phyloP scores from a whole-genome alignment of 495 filamentous ascomycete species.

The Xylaria venustula region DNA sequence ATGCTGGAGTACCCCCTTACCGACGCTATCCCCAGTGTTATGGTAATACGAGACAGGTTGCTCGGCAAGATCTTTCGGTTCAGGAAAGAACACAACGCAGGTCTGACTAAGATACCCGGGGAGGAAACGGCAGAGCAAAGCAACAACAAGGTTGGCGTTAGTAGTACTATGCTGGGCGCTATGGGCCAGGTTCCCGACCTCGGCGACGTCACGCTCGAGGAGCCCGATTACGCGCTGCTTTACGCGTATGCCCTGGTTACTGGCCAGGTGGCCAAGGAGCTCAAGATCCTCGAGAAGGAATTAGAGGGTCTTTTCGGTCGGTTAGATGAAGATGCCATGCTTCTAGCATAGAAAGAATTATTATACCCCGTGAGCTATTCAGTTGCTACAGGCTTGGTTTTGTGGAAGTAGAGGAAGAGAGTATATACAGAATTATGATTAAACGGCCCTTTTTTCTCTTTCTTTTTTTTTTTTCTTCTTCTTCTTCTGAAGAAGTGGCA shows the following conservation, averaged over 20 bases:
- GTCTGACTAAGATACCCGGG: constrained; percentile 11
- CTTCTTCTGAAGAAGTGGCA: too few species aligned
- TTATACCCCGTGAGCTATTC: neutral
- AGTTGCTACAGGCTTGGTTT: too few species aligned
- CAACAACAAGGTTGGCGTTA: constrained; percentile 11
- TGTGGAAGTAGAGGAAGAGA: too few species aligned
- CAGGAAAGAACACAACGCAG: constrained; percentile 62
- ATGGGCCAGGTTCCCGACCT: constrained; percentile 7
- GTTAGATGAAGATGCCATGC: constrained; percentile 68
- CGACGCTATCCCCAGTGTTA: constrained; percentile 78
- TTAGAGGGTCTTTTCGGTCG: constrained; percentile 74
- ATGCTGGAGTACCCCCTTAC: constrained; percentile 92
- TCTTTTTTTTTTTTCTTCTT: too few species aligned
- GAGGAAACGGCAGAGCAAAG: constrained; percentile 15
- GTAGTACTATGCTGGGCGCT: neutral
- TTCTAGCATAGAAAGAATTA: constrained; percentile 38
- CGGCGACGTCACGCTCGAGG: constrained; percentile 37
- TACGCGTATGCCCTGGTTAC: constrained; percentile 64
- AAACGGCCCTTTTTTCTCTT: too few species aligned
- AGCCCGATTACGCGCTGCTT: constrained; percentile 53
- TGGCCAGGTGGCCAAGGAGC: constrained; percentile 66
- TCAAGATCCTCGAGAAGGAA: constrained; percentile 65
- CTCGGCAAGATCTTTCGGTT: constrained; percentile 89
- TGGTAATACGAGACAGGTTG: constrained; percentile 75
- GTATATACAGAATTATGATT: too few species aligned